Evolutionary conservation across 73 alveolate species (phyloP).

Genomic region (Paramecium sonneborni): DNA sequence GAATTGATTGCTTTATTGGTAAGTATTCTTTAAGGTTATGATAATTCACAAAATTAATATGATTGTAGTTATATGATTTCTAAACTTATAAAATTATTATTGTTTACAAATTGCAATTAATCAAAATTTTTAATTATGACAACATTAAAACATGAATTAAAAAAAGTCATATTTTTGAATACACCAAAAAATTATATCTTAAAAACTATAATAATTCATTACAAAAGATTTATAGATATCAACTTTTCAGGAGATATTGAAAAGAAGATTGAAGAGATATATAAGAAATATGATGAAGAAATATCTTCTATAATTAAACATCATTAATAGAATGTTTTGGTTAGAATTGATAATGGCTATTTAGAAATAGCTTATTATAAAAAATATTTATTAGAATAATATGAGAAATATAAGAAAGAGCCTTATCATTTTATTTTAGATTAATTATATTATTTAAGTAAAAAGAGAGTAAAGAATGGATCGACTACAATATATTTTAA

Average conservation of each 20-base stretch:
- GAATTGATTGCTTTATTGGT: slow-evolving; percentile 7
- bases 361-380: slow-evolving; percentile 40
- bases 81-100: not conserved
- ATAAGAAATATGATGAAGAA: not conserved
- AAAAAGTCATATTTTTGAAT: not conserved
- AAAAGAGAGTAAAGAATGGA: slow-evolving; percentile 5
- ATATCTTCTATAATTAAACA: not conserved
- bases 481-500: not conserved
- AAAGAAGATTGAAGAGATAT: not conserved
- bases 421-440: slow-evolving; percentile 1
- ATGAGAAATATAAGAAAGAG: not conserved
- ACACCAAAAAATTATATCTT: not conserved
- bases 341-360: not conserved
- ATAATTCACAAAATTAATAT: slow-evolving; percentile 28
- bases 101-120: not conserved
- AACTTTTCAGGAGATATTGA: not conserved
- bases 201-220: not conserved
- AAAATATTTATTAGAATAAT: not conserved
- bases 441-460: not conserved
- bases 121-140: not conserved
- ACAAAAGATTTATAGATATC: not conserved
- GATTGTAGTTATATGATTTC: slow-evolving; percentile 10
- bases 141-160: not conserved
- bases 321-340: not conserved
- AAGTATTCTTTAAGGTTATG: not conserved